Base-by-base conservation (phyloP, 768 basidiomycete species). In the Naganishia onofrii region DNA sequence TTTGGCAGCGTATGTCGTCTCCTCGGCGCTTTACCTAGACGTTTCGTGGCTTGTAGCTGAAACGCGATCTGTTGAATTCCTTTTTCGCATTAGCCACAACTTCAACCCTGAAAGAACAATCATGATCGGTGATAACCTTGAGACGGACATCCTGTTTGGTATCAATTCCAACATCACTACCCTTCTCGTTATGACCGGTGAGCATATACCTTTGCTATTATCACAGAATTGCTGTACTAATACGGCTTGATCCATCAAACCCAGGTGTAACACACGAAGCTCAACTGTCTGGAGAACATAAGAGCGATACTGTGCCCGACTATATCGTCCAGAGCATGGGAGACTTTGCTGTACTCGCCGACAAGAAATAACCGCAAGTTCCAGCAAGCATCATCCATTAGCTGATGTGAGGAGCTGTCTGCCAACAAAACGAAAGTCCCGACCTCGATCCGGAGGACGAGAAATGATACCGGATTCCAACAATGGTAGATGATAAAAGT, bases 121-220 rank as follows among this genome's bases (percentile, higher is more conserved):
- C 79, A 97, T 99, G 92, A 85, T 98, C 54, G 95, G 95, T 51
- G 95, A 99, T 82, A 87, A 95, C 71, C 85, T 99, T 73, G 90
- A 91, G 79, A 98, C 96, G 6, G 95, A 99, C 81, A 97, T 99
- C 75, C 82, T 90, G 64, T 99, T 98, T 76, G 96, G 95, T 60
- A 85, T 91, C 78, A 86, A 86, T 55, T 92, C 92, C 51, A 92
- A 92, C 31, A 84, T 96, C 26, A 81, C 89, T 21, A 97, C 95
- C 0, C 84, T 97, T 68, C 87, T 97, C 51, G 95, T 98, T 68
- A 82, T 98, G 74, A 93, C 92, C n/a, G 93, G 93, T 90, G 77
- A 72, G 70, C 29, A 28, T 9, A n/a, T 70, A 19, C 65, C 19
- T 63, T 65, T 28, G 31, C 0, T 36, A 29, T 26, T 9, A 51